These are phyloP conservation scores for Trypanosoma theileri DNA, from an alignment of 208 protist genomes.

Conservation along the genomic window DNA sequence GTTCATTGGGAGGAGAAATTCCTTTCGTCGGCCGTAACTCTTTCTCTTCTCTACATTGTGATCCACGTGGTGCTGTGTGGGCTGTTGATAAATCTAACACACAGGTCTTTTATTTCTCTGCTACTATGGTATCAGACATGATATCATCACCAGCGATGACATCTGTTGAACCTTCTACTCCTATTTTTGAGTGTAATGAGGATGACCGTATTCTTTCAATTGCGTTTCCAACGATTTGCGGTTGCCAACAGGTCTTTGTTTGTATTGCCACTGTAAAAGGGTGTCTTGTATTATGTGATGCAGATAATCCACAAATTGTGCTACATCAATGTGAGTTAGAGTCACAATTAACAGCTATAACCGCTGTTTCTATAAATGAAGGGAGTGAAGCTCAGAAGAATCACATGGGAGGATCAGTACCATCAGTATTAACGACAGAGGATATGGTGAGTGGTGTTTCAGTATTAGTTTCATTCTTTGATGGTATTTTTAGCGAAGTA, in stretches of 20 bases:
- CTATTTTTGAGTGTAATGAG: conserved; percentile 25
- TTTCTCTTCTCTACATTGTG: conserved; percentile 27
- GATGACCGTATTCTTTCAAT: conserved; percentile 16
- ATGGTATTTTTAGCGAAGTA: conserved; percentile 32
- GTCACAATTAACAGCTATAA: conserved; percentile 10
- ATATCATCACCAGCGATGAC: background rate
- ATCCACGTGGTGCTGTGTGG: conserved; percentile 26
- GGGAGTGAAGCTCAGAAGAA: background rate
- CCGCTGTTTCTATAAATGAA: background rate
- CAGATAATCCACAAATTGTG: background rate
- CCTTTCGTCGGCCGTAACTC: background rate
- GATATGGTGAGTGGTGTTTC: background rate
- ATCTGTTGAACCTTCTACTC: background rate
- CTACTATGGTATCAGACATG: background rate
- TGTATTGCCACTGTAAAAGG: conserved; percentile 27
- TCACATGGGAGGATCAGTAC: background rate
- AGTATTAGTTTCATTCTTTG: conserved; percentile 30
- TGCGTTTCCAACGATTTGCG: conserved; percentile 19
- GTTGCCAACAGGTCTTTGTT: conserved; percentile 2
- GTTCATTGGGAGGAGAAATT: conserved; percentile 24
- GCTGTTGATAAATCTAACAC: conserved; percentile 13
- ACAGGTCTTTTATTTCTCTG: conserved; percentile 23
- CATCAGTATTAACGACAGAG: background rate
- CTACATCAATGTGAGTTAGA: conserved; percentile 12
- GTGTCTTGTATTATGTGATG: conserved; percentile 10